Evolutionary conservation across 2,329 filamentous ascomycete genomes (phyloP), one percentile per base, ranked within the genome.

Genomic region (Penicillium sp.): DNA sequence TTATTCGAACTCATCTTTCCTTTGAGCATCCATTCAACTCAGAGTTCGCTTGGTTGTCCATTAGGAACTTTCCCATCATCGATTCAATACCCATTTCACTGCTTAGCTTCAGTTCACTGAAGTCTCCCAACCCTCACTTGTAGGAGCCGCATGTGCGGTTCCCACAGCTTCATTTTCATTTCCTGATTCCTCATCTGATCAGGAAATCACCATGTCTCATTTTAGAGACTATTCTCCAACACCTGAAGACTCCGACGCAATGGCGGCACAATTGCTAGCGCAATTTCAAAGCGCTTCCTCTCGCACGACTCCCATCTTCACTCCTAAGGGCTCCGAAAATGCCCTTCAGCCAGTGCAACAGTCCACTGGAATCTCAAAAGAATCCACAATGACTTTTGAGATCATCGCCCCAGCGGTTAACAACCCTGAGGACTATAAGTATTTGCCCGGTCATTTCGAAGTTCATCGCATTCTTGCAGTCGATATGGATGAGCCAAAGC

Each of bases 371-470:
- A 55, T 33, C 33, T 41, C 54, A 21, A 12, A 58, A 36, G 42
- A 54, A 29, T 13, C 33, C 27, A 12, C 19, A 1, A 15, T 43
- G 27, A 31, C 47, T 12, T 49, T 62, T 43, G 68, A 66, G 38
- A 67, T 78, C 35, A 61, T 73, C 31, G 57, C 76, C 13, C 75
- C 76, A 10, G 44, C 21, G 1, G 51, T 75, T 6, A 51, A 66
- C 5, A 67, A 75, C 41, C 59, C 62, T 21, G 63, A 71, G 12
- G 70, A 75, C 21, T 79, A 77, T 61, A 66, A 75, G 15, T 75
- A 66, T 53, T 64, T 78, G 15, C 74, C 75, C 1, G 75, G 75
- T 12, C 75, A 78, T 61, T 76, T 71, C 53, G 60, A 63, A 7
- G 71, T 72, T 13, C 64, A 63, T 19, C 66, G 66, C 29, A 62